phyloP scores from a whole-genome alignment of 352 stramenopile genomes.

The Phytophthora nicotianae region DNA sequence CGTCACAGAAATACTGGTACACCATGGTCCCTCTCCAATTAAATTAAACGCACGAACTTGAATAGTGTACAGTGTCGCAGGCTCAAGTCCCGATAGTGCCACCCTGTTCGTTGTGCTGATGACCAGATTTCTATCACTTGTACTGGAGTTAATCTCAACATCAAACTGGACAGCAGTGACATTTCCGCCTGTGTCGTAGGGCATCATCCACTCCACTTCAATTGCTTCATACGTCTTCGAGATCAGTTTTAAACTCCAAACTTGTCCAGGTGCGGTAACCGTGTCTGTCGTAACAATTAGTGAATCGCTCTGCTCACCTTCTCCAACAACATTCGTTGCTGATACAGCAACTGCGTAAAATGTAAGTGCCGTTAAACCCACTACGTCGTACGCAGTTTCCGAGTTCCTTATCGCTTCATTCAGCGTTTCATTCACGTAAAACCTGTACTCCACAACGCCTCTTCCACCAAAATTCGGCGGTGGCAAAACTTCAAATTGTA shows the following conservation, averaged over 20 bases:
- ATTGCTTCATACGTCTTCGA: conserved; percentile 33
- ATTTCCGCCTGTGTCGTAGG: conserved; percentile 47
- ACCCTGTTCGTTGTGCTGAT: conserved; percentile 2
- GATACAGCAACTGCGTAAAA: conserved; percentile 37
- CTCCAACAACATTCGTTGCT: conserved; percentile 40
- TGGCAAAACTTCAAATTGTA: conserved; percentile 31
- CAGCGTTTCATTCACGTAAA: conserved; percentile 34
- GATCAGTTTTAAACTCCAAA: conserved; percentile 17
- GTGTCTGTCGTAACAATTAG: conserved; percentile 33
- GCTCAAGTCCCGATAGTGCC: conserved; percentile 21
- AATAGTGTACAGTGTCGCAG: conserved; percentile 39
- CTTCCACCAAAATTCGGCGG: conserved; percentile 51
- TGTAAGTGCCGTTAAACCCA: conserved; percentile 33
- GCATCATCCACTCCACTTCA: conserved; percentile 36
- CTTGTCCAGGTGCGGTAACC: conserved; percentile 29
- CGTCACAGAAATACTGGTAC: conserved; percentile 23
- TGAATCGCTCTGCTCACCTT: conserved; percentile 30
- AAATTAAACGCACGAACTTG: conserved; percentile 39
- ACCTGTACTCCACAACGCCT: conserved; percentile 28
- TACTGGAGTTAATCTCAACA: conserved; percentile 20
- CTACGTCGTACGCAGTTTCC: conserved; percentile 38
- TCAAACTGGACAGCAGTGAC: conserved; percentile 31
- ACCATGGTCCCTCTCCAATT: conserved; percentile 37
- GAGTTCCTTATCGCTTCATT: conserved; percentile 6
- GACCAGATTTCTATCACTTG: background rate